phyloP scores from a whole-genome alignment of 495 filamentous ascomycete genomes.

The Parachaetomium inaequale region DNA sequence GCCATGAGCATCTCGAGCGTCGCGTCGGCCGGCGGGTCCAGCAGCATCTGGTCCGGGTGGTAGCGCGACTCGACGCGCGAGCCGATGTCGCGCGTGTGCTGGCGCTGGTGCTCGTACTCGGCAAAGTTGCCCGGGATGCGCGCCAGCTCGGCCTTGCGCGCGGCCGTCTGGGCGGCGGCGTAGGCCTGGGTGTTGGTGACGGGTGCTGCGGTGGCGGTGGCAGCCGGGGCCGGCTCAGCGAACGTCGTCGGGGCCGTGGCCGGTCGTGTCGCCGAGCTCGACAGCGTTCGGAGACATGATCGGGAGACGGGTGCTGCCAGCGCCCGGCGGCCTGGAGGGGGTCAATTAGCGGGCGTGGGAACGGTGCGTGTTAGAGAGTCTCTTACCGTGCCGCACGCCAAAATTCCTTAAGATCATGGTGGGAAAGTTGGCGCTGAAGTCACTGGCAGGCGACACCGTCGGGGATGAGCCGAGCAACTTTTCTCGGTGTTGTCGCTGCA shows the following conservation, averaged over 20 bases:
- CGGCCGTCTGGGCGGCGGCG: conserved; percentile 10
- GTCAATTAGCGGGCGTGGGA: conserved; percentile 19
- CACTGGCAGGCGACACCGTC: conserved; percentile 14
- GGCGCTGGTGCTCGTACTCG: conserved; percentile 24
- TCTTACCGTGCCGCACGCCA: conserved; percentile 47
- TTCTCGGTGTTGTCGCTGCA: conserved; percentile 22
- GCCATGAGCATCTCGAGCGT: conserved; percentile 92
- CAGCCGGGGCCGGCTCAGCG: conserved; percentile 6
- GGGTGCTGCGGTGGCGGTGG: conserved; percentile 3
- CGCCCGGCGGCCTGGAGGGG: conserved; percentile 42
- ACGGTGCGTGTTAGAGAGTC: background rate
- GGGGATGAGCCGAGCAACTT: conserved; percentile 26
- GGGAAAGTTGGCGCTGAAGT: conserved; percentile 14
- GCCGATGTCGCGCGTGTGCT: conserved; percentile 48
- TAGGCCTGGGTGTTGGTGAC: conserved; percentile 15
- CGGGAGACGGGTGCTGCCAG: conserved; percentile 40
- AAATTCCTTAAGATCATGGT: conserved; percentile 53
- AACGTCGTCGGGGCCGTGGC: conserved; percentile 5
- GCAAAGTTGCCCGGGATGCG: conserved; percentile 32
- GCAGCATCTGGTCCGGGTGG: conserved; percentile 61
- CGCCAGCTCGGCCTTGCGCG: conserved; percentile 25
- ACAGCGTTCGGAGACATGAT: conserved; percentile 38
- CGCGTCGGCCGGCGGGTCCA: conserved; percentile 72
- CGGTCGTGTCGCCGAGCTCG: conserved; percentile 18
- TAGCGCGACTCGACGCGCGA: conserved; percentile 56